These are phyloP conservation scores for Apiospora sp. DNA, from an alignment of 2,329 filamentous ascomycete species.

Conservation along the genomic window DNA sequence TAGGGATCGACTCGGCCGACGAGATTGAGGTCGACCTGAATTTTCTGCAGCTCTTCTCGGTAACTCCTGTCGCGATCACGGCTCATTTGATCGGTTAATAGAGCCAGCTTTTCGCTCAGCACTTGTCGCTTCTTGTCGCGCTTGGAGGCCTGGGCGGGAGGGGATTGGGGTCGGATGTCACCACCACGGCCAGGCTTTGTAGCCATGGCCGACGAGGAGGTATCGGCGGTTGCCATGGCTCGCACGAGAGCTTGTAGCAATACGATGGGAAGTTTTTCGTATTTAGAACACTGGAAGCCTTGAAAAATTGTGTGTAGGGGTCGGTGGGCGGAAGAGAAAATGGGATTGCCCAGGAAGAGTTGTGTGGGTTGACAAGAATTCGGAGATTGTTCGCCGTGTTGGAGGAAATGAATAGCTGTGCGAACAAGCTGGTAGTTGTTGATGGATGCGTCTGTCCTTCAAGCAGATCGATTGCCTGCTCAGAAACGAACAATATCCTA, in stretches of 20 bases:
- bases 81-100: conserved; percentile 79
- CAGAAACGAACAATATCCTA: background rate
- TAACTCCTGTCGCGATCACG: conserved; percentile 85
- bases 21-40: conserved; percentile 68
- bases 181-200: conserved; percentile 18
- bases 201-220: conserved; percentile 14
- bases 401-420: background rate
- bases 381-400: conserved; percentile 15
- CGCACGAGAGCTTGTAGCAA: background rate
- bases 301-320: background rate
- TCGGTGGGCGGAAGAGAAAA: conserved; percentile 10
- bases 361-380: conserved; percentile 20
- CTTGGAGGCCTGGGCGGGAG: conserved; percentile 64
- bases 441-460: background rate
- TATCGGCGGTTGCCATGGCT: conserved; percentile 22
- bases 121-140: conserved; percentile 88
- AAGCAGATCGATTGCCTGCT: background rate
- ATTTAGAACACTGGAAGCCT: background rate
- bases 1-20: conserved; percentile 77
- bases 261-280: background rate
- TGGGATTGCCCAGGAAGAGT: background rate
- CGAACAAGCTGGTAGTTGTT: background rate
- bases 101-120: conserved; percentile 79
- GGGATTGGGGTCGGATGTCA: conserved; percentile 16
- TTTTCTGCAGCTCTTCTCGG: conserved; percentile 85